These are phyloP conservation scores for Pythium periplocum DNA, from an alignment of 352 stramenopile species.

Conservation along the genomic window DNA sequence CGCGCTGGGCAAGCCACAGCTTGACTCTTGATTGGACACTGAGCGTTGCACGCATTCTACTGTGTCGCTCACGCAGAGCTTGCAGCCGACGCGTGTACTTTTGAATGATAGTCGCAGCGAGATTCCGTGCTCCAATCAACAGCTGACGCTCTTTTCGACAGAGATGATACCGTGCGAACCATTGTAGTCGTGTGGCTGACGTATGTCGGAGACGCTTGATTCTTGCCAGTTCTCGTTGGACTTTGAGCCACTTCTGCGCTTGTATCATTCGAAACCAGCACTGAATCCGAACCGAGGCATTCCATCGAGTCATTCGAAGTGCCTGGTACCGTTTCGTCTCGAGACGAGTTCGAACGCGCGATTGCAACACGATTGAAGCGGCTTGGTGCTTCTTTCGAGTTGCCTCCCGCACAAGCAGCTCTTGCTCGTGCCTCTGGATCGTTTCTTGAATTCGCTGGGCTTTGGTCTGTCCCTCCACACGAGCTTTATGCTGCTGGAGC, in stretches of 20 bases:
- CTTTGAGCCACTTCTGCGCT: constrained; percentile 12
- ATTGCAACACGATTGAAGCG: constrained; percentile 61
- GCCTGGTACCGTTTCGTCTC: constrained; percentile 65
- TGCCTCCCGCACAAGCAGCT: constrained; percentile 30
- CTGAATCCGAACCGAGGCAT: constrained; percentile 36
- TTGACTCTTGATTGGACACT: constrained; percentile 40
- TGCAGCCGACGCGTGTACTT: constrained; percentile 30
- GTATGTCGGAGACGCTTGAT: not conserved
- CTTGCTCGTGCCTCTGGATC: constrained; percentile 30
- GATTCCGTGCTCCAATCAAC: constrained; percentile 20
- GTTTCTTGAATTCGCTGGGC: constrained; percentile 34
- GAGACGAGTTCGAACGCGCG: constrained; percentile 39
- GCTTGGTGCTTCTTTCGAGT: constrained; percentile 27
- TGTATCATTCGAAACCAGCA: constrained; percentile 23
- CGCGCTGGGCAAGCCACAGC: constrained; percentile 9
- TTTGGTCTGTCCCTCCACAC: constrained; percentile 35
- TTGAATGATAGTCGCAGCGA: constrained; percentile 48
- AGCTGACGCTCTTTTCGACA: constrained; percentile 30
- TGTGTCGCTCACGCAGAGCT: constrained; percentile 1
- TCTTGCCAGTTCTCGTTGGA: constrained; percentile 16
- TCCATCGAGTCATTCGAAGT: constrained; percentile 32
- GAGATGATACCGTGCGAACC: constrained; percentile 33
- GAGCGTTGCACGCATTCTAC: constrained; percentile 9
- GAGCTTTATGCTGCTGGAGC: constrained; percentile 32
- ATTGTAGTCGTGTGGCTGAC: constrained; percentile 27